Evolutionary conservation across 345 rosid species (phyloP), one percentile per base, ranked within the genome.

Genomic region (Conringia planisiliqua): DNA sequence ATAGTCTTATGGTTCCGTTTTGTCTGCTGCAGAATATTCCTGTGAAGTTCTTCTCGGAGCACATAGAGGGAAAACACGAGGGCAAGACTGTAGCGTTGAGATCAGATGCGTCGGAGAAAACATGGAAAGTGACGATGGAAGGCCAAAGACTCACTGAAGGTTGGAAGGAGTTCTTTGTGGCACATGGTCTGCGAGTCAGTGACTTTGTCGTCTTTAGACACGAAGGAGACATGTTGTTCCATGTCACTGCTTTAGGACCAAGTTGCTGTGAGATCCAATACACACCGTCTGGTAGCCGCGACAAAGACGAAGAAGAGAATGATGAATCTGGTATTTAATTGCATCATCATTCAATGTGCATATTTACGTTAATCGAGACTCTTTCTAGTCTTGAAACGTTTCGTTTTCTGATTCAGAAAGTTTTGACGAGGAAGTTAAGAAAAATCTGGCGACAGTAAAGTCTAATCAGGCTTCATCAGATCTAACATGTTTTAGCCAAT

Each of bases 111-210:
- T 56, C 50, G 2, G 20, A 24, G 5, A 74, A 5, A 66, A 26
- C 20, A 26, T 57, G 78, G 78, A 11, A 74, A 66, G 43, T 74
- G 52, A 74, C 46, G 16, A 66, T 57, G 66, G 66, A 74, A 44
- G 72, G 27, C 10, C 7, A 47, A 14, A 56, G 9, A 17, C 42
- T 73, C 22, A 55, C 72, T 2, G 0, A 16, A 1, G 71, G 65
- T 7, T 73, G 78, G 78, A 55, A 32, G 2, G 29, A 64, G 10
- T 73, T 55, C 36, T 56, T 54, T 4, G 22, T 29, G 14, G 38
- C 70, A 20, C 71, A 64, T 73, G 57, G 6, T 16, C 18, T 73
- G 52, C 57, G 56, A 39, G 13, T 42, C 4, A 56, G 77, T 51
- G 70, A 73, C 22, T 4, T 73, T 1, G 17, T 64, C 11, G 10